Evolutionary conservation across 2,329 filamentous ascomycete genomes (phyloP).

Genomic region (Plenodomus lindquistii): DNA sequence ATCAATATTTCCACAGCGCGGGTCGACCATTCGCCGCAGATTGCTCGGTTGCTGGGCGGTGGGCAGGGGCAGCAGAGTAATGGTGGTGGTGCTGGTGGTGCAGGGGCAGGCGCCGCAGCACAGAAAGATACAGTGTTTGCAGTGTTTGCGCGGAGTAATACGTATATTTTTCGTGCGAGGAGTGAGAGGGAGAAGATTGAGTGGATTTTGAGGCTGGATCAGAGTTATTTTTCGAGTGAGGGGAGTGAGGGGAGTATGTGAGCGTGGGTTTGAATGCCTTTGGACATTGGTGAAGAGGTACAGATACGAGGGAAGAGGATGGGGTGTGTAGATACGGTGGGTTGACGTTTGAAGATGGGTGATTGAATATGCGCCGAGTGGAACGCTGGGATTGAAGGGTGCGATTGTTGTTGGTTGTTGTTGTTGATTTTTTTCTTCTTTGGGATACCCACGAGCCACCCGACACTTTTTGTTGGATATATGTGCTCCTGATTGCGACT

Average conservation of each 20-base stretch:
- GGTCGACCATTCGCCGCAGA: conserved; percentile 90
- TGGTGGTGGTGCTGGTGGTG: conserved; percentile 6
- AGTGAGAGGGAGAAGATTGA: conserved; percentile 92
- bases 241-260: conserved; percentile 18
- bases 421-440: no score
- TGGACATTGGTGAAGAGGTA: no score
- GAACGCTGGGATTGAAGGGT: no score
- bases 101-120: conserved; percentile 7
- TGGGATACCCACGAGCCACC: no score
- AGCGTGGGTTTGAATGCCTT: no score
- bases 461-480: no score
- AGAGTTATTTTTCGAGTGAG: conserved; percentile 63
- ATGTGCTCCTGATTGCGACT: no score
- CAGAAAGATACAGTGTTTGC: conserved; percentile 76
- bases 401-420: no score
- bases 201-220: conserved; percentile 95
- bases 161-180: conserved; percentile 88
- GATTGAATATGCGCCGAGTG: no score
- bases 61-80: conserved; percentile 14
- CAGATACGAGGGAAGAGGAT: no score
- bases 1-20: conserved; percentile 87
- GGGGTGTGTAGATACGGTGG: no score
- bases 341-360: no score
- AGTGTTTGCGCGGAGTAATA: conserved; percentile 91
- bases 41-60: conserved; percentile 72